phyloP scores from a whole-genome alignment of 192 early-diverging fungal species.

The Coemansia sp. region DNA sequence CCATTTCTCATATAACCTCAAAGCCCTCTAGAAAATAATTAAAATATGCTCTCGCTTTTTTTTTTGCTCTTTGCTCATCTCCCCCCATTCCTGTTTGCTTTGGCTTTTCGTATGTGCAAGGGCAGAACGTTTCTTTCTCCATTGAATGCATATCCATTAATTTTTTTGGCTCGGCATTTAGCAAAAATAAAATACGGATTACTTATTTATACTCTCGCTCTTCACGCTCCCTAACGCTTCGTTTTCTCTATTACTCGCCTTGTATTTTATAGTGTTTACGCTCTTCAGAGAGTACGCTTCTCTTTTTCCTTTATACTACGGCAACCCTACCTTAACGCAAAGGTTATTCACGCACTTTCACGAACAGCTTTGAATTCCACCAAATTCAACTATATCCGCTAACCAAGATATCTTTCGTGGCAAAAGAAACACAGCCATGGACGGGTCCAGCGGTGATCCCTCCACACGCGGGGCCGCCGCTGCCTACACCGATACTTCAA shows the following conservation, averaged over 20 bases:
- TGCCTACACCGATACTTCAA: background rate
- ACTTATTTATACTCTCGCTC: background rate
- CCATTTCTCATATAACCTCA: too few relatives aligned
- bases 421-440: constrained; percentile 1
- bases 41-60: too few relatives aligned
- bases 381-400: background rate
- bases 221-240: background rate
- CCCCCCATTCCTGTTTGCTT: background rate
- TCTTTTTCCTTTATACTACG: background rate
- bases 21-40: too few relatives aligned
- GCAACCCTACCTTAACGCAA: background rate
- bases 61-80: too few relatives aligned
- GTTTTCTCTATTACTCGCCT: background rate
- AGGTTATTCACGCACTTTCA: background rate
- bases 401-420: background rate
- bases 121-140: background rate
- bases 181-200: background rate
- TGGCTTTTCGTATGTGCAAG: too few relatives aligned
- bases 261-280: background rate
- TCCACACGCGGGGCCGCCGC: background rate
- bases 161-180: background rate
- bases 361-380: background rate
- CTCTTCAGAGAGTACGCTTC: background rate
- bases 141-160: background rate
- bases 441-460: background rate